Percentiles rank a stretch among this genome's conserved stretches.
phyloP scores from a whole-genome alignment of 192 early-diverging fungal species.

The Glomus cerebriforme region DNA sequence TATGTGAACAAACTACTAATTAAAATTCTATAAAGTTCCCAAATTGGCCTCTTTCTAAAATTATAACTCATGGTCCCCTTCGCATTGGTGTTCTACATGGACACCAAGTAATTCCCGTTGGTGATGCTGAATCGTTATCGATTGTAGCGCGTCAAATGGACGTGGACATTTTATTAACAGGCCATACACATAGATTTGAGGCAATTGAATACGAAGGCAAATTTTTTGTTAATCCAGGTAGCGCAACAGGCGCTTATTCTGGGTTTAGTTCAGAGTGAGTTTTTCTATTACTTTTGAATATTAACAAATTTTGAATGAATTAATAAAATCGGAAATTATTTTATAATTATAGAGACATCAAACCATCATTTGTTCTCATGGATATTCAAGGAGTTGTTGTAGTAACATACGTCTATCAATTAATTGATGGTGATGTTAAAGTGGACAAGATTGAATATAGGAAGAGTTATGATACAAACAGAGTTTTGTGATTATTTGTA shows the following conservation, averaged over 20 bases:
- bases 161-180: constrained; percentile 87
- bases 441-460: constrained; percentile 91
- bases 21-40: constrained; percentile 38
- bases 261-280: constrained; percentile 22
- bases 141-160: constrained; percentile 86
- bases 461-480: constrained; percentile 49
- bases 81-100: constrained; percentile 83
- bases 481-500: neutral
- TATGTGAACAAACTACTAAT: neutral
- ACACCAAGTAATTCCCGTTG: constrained; percentile 83
- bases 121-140: constrained; percentile 70
- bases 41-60: constrained; percentile 63
- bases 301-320: neutral
- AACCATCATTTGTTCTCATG: constrained; percentile 95
- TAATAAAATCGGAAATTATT: constrained; percentile 6
- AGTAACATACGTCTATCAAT: constrained; percentile 90
- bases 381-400: constrained; percentile 79
- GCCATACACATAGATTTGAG: constrained; percentile 89
- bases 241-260: constrained; percentile 84
- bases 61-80: constrained; percentile 63
- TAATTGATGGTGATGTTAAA: constrained; percentile 88
- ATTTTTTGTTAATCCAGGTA: constrained; percentile 96
- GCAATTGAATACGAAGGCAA: constrained; percentile 90
- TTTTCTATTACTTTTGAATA: neutral
- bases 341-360: constrained; percentile 52